A percentile compares a stretch with the other conserved stretches of the same genome.
Conservation (phyloP, 148 eudicot genomes). For the Polygonum aviculare region DNA sequence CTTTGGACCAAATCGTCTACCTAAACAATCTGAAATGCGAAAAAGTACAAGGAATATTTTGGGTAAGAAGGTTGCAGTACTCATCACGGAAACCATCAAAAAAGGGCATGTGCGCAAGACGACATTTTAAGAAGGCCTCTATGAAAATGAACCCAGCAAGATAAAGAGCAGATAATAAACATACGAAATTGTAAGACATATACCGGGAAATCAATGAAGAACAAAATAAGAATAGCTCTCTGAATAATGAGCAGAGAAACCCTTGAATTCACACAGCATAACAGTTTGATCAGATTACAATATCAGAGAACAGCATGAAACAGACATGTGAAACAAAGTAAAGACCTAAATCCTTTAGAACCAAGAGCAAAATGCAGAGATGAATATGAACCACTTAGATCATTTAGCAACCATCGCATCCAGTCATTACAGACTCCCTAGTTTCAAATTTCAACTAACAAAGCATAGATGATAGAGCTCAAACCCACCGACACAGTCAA, state of each 20-base stretch:
- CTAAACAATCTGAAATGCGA: conserved; percentile 74
- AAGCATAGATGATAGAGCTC: background rate
- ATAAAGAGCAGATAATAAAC: background rate
- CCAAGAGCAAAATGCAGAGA: background rate
- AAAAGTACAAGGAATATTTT: background rate
- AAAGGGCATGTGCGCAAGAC: background rate
- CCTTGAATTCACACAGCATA: background rate
- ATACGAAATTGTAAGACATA: background rate
- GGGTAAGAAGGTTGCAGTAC: background rate
- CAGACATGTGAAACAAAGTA: background rate
- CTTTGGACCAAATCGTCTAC: conserved; percentile 86
- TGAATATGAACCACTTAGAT: background rate
- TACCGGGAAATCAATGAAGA: background rate
- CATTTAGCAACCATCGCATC: background rate
- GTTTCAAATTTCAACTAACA: background rate
- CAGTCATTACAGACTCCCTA: background rate
- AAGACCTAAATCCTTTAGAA: background rate
- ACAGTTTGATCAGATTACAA: background rate
- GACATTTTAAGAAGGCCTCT: background rate
- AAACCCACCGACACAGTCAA: background rate
- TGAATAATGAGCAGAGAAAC: background rate
- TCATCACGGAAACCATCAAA: background rate
- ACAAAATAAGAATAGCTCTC: background rate
- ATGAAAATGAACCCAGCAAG: background rate
- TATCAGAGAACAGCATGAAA: background rate